These are phyloP conservation scores for Beauveria bassiana DNA, from an alignment of 2,329 filamentous ascomycete genomes.

Conservation along the genomic window DNA sequence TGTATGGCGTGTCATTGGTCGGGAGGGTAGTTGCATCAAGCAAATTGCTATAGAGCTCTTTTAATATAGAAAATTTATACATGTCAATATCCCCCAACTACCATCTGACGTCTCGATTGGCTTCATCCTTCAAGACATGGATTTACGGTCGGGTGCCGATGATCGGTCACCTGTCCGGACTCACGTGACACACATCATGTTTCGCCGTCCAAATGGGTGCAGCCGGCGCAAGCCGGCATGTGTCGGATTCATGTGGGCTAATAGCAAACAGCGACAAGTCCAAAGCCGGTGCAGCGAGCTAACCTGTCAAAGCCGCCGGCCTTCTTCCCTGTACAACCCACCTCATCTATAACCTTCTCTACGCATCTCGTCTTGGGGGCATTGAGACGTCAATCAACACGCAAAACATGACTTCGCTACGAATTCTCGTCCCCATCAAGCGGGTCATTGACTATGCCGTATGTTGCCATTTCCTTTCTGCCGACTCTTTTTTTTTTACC, in stretches of 20 bases:
- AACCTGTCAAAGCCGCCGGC: not conserved
- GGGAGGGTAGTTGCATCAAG: slow-evolving; percentile 1
- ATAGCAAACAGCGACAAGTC: not conserved
- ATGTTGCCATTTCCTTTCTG: slow-evolving; percentile 24
- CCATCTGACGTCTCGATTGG: not conserved
- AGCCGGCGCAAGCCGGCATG: slow-evolving; percentile 38
- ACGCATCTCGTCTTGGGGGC: slow-evolving; percentile 16
- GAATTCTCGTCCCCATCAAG: slow-evolving; percentile 75
- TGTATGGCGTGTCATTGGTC: slow-evolving; percentile 9
- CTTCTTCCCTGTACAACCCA: slow-evolving; percentile 4
- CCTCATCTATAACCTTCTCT: slow-evolving; percentile 11
- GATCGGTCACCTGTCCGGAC: slow-evolving; percentile 7
- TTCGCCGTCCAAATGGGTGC: slow-evolving; percentile 27
- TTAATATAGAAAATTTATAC: not conserved
- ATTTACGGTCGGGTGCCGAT: slow-evolving; percentile 10
- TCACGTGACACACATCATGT: slow-evolving; percentile 26
- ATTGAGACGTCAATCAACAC: slow-evolving; percentile 17
- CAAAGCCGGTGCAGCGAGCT: not conserved
- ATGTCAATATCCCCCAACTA: not conserved
- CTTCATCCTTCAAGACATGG: not conserved
- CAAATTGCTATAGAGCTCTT: slow-evolving; percentile 1
- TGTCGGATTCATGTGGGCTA: slow-evolving; percentile 1
- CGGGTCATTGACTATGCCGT: slow-evolving; percentile 83
- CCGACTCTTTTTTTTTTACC: no score
- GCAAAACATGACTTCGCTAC: slow-evolving; percentile 50